These are phyloP conservation scores for Caloboletus inedulis DNA, from an alignment of 1,284 basidiomycete genomes.

Conservation along the genomic window DNA sequence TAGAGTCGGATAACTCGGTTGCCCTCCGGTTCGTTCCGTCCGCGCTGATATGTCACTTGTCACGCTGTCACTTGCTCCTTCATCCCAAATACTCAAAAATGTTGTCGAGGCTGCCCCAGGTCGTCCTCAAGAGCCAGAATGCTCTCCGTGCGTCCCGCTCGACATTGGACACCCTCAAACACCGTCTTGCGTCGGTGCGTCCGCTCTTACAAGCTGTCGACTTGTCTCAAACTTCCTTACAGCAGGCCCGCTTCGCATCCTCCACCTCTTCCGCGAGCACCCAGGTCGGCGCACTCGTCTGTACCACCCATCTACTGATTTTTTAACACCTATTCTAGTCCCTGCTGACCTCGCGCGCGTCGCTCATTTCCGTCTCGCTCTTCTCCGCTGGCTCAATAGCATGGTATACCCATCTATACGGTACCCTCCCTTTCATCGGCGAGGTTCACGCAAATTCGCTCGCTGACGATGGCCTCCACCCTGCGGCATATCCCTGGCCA, in stretches of 20 bases:
- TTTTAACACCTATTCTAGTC: slow-evolving; percentile 37
- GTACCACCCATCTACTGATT: background rate
- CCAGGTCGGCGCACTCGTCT: slow-evolving; percentile 46
- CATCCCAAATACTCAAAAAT: slow-evolving; percentile 56
- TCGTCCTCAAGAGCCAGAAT: slow-evolving; percentile 47
- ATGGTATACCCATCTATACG: slow-evolving; percentile 96
- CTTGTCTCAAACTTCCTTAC: slow-evolving; percentile 16
- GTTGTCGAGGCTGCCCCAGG: slow-evolving; percentile 72
- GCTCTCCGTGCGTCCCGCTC: slow-evolving; percentile 40
- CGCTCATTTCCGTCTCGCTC: slow-evolving; percentile 75
- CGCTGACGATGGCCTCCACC: slow-evolving; percentile 94
- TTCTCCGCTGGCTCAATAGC: slow-evolving; percentile 86
- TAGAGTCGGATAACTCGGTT: slow-evolving; percentile 23
- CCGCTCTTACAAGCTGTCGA: background rate
- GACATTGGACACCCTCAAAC: slow-evolving; percentile 36
- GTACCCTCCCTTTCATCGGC: slow-evolving; percentile 80
- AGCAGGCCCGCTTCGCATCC: slow-evolving; percentile 68
- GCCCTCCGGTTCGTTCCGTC: slow-evolving; percentile 36
- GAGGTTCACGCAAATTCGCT: slow-evolving; percentile 88
- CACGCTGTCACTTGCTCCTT: slow-evolving; percentile 28
- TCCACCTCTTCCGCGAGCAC: slow-evolving; percentile 53
- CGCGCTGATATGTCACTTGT: slow-evolving; percentile 16
- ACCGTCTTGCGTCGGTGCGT: slow-evolving; percentile 47
- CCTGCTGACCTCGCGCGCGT: slow-evolving; percentile 68
- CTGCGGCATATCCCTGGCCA: slow-evolving; percentile 86